Evolutionary conservation across 2,329 filamentous ascomycete genomes (phyloP).

Genomic region (Dryadomyces sulphureus): DNA sequence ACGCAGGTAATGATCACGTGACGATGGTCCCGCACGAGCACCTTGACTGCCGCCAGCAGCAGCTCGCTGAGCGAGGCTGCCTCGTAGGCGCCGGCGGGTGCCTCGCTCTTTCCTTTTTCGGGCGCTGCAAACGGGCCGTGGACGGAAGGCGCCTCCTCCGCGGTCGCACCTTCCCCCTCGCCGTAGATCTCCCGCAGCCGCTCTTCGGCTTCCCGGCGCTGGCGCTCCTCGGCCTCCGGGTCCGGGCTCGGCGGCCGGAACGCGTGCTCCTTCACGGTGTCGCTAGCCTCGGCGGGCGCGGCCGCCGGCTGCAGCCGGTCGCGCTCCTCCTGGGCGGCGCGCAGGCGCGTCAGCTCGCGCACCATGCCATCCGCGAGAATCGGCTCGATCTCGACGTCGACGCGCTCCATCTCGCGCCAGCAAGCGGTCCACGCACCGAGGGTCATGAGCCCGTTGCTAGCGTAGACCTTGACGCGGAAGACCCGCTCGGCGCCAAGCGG

Average conservation of each 20-base stretch:
- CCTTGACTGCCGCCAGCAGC: constrained; percentile 35
- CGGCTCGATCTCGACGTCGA: constrained; percentile 82
- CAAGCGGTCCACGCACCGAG: constrained; percentile 84
- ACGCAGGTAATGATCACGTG: constrained; percentile 43
- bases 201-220: background rate
- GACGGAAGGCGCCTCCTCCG: background rate
- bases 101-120: no score
- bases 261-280: background rate
- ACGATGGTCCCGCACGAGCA: constrained; percentile 41
- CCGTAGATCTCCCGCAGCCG: constrained; percentile 38
- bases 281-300: constrained; percentile 11
- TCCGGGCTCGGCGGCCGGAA: background rate
- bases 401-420: constrained; percentile 97
- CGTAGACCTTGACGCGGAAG: constrained; percentile 78
- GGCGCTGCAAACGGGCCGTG: constrained; percentile 10
- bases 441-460: constrained; percentile 86
- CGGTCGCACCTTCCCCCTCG: background rate
- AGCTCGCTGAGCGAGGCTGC: constrained; percentile 37
- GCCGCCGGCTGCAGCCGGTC: constrained; percentile 16
- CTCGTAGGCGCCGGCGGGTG: constrained; percentile 15
- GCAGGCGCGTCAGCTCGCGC: constrained; percentile 33
- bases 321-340: constrained; percentile 25
- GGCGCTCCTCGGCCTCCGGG: no score
- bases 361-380: constrained; percentile 43
- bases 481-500: constrained; percentile 37